Evolutionary conservation across 768 basidiomycete species (phyloP).

Genomic region (Termitomyces sp.): DNA sequence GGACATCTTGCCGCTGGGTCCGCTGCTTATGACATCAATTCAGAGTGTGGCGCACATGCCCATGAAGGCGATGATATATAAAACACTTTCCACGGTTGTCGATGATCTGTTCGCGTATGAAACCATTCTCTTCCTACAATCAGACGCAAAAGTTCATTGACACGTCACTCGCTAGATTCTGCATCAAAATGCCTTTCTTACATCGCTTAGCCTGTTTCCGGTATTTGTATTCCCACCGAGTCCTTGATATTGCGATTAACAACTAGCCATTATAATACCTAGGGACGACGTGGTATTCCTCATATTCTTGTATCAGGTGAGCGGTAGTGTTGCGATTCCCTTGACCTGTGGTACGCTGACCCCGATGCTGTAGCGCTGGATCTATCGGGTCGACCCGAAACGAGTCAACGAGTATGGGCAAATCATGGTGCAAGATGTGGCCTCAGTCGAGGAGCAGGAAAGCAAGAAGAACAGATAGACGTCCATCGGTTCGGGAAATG

Average conservation of each 20-base stretch:
- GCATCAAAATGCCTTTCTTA: conserved; percentile 95
- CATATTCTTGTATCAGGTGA: conserved; percentile 87
- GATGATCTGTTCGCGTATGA: conserved; percentile 90
- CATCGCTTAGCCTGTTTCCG: conserved; percentile 89
- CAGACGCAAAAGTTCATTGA: conserved; percentile 12
- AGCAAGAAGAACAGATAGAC: conserved; percentile 55
- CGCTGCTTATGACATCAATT: conserved; percentile 6
- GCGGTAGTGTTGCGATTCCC: conserved; percentile 20
- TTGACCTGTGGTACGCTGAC: conserved; percentile 14
- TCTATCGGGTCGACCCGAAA: conserved; percentile 93
- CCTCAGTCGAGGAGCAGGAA: conserved; percentile 44
- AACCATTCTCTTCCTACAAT: conserved; percentile 9
- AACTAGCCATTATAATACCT: conserved; percentile 18
- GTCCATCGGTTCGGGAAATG: not conserved
- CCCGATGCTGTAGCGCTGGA: conserved; percentile 71
- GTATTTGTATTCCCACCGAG: conserved; percentile 27
- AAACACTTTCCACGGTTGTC: conserved; percentile 84
- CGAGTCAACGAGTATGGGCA: conserved; percentile 97
- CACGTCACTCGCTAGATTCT: conserved; percentile 53
- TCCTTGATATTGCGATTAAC: conserved; percentile 16
- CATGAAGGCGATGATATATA: conserved; percentile 98
- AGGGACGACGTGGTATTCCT: conserved; percentile 90
- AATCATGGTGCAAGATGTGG: conserved; percentile 54
- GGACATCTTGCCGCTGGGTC: conserved; percentile 15
- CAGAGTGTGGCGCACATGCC: conserved; percentile 98